Conservation (phyloP, 352 stramenopile species). For the Globisporangium splendens region DNA sequence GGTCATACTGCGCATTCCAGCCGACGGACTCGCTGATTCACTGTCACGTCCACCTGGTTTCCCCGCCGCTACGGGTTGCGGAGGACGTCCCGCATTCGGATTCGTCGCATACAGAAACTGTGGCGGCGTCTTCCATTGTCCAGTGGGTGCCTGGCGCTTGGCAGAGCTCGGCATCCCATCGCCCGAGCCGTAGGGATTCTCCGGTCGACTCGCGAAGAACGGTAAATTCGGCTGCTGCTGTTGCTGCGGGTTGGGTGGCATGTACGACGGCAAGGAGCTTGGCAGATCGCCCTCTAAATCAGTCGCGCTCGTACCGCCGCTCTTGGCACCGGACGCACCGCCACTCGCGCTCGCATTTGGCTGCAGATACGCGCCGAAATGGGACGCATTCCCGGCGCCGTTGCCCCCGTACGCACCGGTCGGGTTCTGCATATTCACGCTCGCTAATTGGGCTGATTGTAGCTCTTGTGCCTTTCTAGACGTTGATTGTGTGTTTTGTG, state of each 20-base stretch:
- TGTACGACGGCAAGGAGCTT: conserved; percentile 73
- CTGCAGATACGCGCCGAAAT: conserved; percentile 11
- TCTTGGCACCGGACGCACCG: no score
- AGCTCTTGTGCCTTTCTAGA: no score
- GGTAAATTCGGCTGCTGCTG: conserved; percentile 19
- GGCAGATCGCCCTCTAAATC: conserved; percentile 59
- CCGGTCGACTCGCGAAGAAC: conserved; percentile 24
- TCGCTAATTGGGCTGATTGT: no score
- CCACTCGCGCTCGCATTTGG: not conserved
- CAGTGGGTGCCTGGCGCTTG: conserved; percentile 45
- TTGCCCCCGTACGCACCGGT: not conserved
- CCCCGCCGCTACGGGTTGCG: not conserved
- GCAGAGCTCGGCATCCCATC: conserved; percentile 17
- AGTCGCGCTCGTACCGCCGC: not conserved
- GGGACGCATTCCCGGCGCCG: not conserved
- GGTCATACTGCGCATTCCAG: conserved; percentile 56
- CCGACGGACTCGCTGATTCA: conserved; percentile 39
- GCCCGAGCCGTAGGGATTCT: conserved; percentile 1
- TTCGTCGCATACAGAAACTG: conserved; percentile 43
- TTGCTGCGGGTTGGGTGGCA: conserved; percentile 25
- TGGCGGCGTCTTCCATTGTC: conserved; percentile 62
- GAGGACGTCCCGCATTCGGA: conserved; percentile 1
- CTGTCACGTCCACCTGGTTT: conserved; percentile 9
- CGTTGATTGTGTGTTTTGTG: not conserved
- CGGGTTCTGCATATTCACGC: conserved; percentile 17